A percentile compares a stretch with the other conserved stretches of the same genome.
Evolutionary conservation across 257 asterid genomes (phyloP).

Genomic region (Misopates orontium): DNA sequence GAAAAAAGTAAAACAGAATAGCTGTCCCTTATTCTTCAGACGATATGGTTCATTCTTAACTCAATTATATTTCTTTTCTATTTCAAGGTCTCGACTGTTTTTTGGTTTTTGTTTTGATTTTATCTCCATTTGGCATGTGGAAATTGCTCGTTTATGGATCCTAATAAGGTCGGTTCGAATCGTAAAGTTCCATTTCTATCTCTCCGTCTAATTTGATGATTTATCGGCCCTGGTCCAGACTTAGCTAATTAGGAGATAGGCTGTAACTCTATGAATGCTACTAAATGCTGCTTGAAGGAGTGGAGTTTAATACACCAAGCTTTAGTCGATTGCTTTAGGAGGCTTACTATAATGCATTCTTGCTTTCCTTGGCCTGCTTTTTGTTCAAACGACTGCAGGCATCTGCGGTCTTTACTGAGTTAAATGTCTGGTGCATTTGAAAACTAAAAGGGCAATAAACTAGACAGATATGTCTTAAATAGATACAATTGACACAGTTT

Average conservation of each 20-base stretch:
- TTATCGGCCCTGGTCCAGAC: not conserved
- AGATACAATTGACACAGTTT: not conserved
- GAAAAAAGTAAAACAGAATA: no score
- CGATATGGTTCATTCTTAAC: not conserved
- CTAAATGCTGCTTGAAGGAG: not conserved
- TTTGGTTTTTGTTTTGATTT: not conserved
- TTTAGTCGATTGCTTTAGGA: not conserved
- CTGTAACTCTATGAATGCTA: not conserved
- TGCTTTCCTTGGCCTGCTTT: not conserved
- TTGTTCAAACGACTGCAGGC: not conserved
- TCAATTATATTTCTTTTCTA: not conserved
- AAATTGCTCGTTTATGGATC: not conserved
- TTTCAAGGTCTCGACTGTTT: not conserved
- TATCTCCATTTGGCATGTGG: not conserved
- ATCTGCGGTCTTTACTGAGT: not conserved
- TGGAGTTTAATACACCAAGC: not conserved
- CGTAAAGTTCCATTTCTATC: not conserved
- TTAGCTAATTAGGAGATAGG: constrained; percentile 9
- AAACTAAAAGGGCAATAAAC: not conserved
- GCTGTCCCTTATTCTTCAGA: not conserved
- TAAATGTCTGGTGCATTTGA: not conserved
- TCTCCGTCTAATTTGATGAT: not conserved
- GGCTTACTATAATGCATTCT: not conserved
- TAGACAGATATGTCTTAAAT: not conserved
- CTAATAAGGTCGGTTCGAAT: not conserved